A percentile compares a stretch with the other conserved stretches of the same genome.
Conservation (phyloP, 1,284 basidiomycete genomes). For the Fomes fomentarius region DNA sequence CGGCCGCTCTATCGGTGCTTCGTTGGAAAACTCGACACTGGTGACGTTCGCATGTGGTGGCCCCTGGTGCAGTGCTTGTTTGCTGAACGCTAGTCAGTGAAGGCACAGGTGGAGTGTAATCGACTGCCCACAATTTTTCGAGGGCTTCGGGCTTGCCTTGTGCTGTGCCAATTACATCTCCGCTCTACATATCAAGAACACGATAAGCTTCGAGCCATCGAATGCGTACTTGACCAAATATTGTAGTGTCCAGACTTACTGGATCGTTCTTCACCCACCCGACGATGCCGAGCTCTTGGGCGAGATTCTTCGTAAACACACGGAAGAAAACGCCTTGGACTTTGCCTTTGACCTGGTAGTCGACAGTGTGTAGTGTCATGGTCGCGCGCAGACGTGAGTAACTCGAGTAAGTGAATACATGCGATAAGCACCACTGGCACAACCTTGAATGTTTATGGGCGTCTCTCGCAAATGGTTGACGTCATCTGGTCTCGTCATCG, state of each 20-base stretch:
- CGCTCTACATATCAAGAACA: slow-evolving; percentile 15
- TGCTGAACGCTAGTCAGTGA: slow-evolving; percentile 21
- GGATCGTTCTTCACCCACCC: slow-evolving; percentile 36
- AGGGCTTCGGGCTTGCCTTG: slow-evolving; percentile 29
- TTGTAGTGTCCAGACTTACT: slow-evolving; percentile 15
- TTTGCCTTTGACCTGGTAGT: slow-evolving; percentile 31
- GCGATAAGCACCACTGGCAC: too few species aligned
- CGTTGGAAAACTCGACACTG: slow-evolving; percentile 27
- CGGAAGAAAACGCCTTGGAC: slow-evolving; percentile 36
- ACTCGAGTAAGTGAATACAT: slow-evolving; percentile 55
- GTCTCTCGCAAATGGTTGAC: too few species aligned
- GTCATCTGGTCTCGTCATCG: too few species aligned
- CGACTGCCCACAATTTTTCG: slow-evolving; percentile 27
- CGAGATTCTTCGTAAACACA: slow-evolving; percentile 27
- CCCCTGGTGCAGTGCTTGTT: slow-evolving; percentile 26
- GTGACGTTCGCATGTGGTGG: slow-evolving; percentile 28
- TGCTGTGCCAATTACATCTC: slow-evolving; percentile 33
- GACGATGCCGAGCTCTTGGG: slow-evolving; percentile 31
- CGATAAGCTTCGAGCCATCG: neutral
- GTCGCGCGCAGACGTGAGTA: slow-evolving; percentile 40
- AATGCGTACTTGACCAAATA: too few species aligned
- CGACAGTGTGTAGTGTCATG: slow-evolving; percentile 30
- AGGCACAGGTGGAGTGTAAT: too few species aligned
- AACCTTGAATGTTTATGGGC: too few species aligned
- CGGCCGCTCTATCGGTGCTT: slow-evolving; percentile 22